Conservation (phyloP, 805 yeast species). For the Starmerella stellata region DNA sequence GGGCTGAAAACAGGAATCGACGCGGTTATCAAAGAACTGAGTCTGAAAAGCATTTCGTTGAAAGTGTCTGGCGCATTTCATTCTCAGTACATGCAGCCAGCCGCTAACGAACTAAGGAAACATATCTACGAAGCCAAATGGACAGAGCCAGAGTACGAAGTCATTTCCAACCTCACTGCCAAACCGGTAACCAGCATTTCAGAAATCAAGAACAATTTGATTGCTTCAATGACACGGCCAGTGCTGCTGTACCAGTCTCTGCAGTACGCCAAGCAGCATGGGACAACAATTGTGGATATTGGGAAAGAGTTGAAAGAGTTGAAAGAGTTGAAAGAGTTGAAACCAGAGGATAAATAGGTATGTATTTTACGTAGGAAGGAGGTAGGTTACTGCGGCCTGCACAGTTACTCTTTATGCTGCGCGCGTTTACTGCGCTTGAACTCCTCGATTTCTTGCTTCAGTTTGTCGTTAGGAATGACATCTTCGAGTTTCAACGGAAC, state of each 20-base stretch:
- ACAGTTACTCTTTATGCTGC: background rate
- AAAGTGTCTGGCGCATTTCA: conserved; percentile 39
- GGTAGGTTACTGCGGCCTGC: background rate
- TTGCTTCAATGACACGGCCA: conserved; percentile 19
- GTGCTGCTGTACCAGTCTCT: conserved; percentile 20
- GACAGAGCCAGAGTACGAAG: conserved; percentile 12
- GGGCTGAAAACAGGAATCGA: conserved; percentile 25
- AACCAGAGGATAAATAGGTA: too few relatives aligned
- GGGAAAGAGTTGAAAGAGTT: too few relatives aligned
- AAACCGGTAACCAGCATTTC: conserved; percentile 18
- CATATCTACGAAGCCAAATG: conserved; percentile 13
- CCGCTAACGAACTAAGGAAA: conserved; percentile 23
- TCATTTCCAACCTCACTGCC: conserved; percentile 23
- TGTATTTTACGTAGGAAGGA: background rate
- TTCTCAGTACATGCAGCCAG: conserved; percentile 24
- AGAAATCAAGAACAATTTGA: conserved; percentile 18
- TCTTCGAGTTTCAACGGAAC: conserved; percentile 79
- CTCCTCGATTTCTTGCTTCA: conserved; percentile 40
- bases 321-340: background rate
- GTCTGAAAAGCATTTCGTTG: conserved; percentile 12
- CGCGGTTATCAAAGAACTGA: conserved; percentile 15
- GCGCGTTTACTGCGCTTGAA: conserved; percentile 32
- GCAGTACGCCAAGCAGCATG: background rate
- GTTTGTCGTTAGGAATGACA: conserved; percentile 57
- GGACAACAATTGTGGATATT: background rate